Percentiles rank a stretch among this genome's conserved stretches.
These are phyloP conservation scores for Periglandula ipomoeae DNA, from an alignment of 2,329 filamentous ascomycete species.

Conservation along the genomic window DNA sequence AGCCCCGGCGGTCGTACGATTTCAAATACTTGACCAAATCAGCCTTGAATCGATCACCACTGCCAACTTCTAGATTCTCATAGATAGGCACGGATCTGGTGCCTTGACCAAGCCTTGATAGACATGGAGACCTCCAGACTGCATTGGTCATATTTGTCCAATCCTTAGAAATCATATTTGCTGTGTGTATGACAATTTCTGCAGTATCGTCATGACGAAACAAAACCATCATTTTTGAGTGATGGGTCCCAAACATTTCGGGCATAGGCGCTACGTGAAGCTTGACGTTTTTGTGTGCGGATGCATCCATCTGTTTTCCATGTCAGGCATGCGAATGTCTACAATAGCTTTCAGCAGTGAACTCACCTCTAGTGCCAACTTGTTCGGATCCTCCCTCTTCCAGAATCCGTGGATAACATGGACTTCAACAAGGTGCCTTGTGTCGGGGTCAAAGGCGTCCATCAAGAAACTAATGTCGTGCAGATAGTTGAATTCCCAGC, in stretches of 20 bases:
- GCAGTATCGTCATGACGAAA: conserved; percentile 67
- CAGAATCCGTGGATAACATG: conserved; percentile 54
- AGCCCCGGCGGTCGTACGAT: conserved; percentile 53
- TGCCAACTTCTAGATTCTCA: conserved; percentile 32
- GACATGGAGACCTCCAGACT: conserved; percentile 65
- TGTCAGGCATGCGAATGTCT: not conserved
- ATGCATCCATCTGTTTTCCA: conserved; percentile 26
- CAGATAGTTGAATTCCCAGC: conserved; percentile 63
- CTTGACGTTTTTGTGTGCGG: conserved; percentile 55
- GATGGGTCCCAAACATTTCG: conserved; percentile 79
- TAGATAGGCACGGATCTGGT: not conserved
- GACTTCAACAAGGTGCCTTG: conserved; percentile 37
- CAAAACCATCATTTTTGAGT: conserved; percentile 79
- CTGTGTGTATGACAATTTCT: conserved; percentile 77
- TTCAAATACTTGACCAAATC: conserved; percentile 66
- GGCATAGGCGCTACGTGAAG: conserved; percentile 71
- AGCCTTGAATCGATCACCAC: conserved; percentile 61
- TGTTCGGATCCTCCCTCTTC: conserved; percentile 56
- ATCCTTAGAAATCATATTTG: conserved; percentile 82
- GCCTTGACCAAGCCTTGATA: conserved; percentile 38
- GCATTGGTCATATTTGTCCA: conserved; percentile 86
- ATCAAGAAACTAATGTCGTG: conserved; percentile 51
- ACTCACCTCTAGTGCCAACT: conserved; percentile 47
- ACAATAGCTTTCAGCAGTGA: not conserved
- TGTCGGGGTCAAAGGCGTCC: conserved; percentile 43